phyloP scores from a whole-genome alignment of 106 monocot species.

The Amphibolis antarctica region DNA sequence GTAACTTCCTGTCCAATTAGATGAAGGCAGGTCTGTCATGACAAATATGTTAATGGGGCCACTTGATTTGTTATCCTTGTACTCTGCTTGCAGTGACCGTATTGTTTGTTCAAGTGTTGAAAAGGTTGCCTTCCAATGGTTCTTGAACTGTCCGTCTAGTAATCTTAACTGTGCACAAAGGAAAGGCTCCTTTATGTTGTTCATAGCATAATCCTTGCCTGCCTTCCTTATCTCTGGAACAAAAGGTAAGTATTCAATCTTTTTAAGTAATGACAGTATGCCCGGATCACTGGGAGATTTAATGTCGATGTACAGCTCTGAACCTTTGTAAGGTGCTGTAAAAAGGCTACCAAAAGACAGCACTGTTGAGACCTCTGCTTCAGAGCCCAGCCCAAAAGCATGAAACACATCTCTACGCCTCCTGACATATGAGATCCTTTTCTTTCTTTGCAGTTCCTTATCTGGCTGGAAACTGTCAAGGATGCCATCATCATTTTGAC shows the following conservation, averaged over 20 bases:
- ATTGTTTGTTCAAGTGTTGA: constrained; percentile 51
- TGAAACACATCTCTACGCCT: constrained; percentile 58
- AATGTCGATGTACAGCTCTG: constrained; percentile 71
- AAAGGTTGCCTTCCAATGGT: constrained; percentile 83
- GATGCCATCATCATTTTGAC: constrained; percentile 44
- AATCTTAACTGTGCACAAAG: constrained; percentile 86
- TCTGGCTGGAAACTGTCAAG: constrained; percentile 71
- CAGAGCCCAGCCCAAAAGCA: constrained; percentile 59
- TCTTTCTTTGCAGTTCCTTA: constrained; percentile 49
- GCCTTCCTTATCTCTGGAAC: constrained; percentile 44
- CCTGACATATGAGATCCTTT: constrained; percentile 57
- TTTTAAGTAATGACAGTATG: constrained; percentile 37
- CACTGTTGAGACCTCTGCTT: constrained; percentile 36
- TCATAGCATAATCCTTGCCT: constrained; percentile 47
- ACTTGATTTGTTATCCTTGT: constrained; percentile 10
- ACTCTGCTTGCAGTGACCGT: constrained; percentile 26
- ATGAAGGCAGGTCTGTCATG: constrained; percentile 78
- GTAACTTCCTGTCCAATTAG: constrained; percentile 74
- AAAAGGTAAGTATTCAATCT: constrained; percentile 71
- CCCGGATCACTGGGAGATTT: constrained; percentile 33
- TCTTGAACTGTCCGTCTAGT: constrained; percentile 94
- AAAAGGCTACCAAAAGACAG: constrained; percentile 83
- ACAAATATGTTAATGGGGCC: constrained; percentile 59
- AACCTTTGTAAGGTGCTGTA: constrained; percentile 58
- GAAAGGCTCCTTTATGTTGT: constrained; percentile 56